Conservation (phyloP, 768 basidiomycete species). For the Russula griseocarnosa region DNA sequence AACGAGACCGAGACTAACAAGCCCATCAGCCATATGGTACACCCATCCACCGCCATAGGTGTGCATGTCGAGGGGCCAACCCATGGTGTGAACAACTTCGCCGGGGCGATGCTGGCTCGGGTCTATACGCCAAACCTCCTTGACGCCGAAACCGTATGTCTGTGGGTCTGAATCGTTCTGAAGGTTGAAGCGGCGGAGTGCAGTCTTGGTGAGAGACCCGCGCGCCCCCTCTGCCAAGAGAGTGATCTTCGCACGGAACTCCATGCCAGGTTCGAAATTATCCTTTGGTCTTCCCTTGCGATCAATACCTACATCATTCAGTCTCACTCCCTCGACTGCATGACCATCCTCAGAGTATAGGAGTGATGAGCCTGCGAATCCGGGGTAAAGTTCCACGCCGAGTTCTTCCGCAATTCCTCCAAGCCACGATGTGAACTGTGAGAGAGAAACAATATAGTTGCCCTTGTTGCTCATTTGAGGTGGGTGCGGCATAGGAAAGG, state of each 20-base stretch:
- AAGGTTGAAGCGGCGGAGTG: slow-evolving; percentile 69
- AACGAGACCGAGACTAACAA: slow-evolving; percentile 88
- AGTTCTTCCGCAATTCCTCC: slow-evolving; percentile 76
- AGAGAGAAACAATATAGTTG: slow-evolving; percentile 90
- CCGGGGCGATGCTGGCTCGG: slow-evolving; percentile 60
- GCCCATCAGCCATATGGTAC: slow-evolving; percentile 92
- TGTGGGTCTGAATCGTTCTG: slow-evolving; percentile 71
- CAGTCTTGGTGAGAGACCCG: slow-evolving; percentile 81
- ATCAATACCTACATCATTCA: slow-evolving; percentile 93
- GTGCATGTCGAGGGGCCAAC: slow-evolving; percentile 80
- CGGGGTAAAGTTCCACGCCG: slow-evolving; percentile 95
- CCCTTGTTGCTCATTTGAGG: slow-evolving; percentile 95
- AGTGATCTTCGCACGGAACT: slow-evolving; percentile 87
- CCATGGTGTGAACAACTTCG: slow-evolving; percentile 89
- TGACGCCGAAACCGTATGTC: slow-evolving; percentile 93
- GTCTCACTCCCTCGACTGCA: slow-evolving; percentile 73
- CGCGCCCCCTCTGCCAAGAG: slow-evolving; percentile 95
- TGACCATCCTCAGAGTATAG: slow-evolving; percentile 62
- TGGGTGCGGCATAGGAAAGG: slow-evolving; percentile 88
- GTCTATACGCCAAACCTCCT: slow-evolving; percentile 95
- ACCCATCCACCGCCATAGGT: slow-evolving; percentile 92
- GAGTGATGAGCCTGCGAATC: slow-evolving; percentile 87
- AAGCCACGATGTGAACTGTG: slow-evolving; percentile 86
- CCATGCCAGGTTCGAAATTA: slow-evolving; percentile 93
- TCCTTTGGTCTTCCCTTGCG: slow-evolving; percentile 72